Evolutionary conservation across 495 filamentous ascomycete species (phyloP).

Genomic region (Lepraria neglecta): DNA sequence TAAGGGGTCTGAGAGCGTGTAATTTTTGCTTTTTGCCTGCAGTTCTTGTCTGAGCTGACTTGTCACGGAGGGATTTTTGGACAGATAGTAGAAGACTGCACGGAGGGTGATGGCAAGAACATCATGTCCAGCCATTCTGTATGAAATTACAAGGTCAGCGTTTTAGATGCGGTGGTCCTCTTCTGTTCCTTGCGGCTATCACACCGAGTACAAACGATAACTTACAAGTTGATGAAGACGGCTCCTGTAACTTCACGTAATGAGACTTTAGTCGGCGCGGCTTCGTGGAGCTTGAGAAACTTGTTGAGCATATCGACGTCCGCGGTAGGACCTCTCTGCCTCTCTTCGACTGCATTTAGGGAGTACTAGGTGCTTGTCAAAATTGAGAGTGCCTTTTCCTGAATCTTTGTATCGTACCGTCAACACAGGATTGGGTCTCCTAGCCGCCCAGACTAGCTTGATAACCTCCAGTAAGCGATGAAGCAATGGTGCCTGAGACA

Average conservation of each 20-base stretch:
- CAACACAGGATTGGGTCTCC: too few relatives aligned
- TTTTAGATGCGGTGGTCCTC: background rate
- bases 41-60: constrained; percentile 42
- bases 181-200: too few relatives aligned
- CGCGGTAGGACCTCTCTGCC: constrained; percentile 35
- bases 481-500: too few relatives aligned
- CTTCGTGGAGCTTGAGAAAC: constrained; percentile 42
- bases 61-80: constrained; percentile 45
- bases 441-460: too few relatives aligned
- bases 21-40: constrained; percentile 41
- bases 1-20: constrained; percentile 39
- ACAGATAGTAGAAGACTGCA: constrained; percentile 58
- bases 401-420: constrained; percentile 2
- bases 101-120: constrained; percentile 49
- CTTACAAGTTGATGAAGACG: constrained; percentile 14
- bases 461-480: too few relatives aligned
- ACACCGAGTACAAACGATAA: too few relatives aligned
- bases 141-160: background rate
- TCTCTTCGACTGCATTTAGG: constrained; percentile 30
- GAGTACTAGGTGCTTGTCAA: constrained; percentile 32
- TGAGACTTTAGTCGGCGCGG: constrained; percentile 57
- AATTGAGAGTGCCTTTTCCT: constrained; percentile 7
- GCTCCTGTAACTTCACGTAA: constrained; percentile 53
- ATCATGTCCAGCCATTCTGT: constrained; percentile 15
- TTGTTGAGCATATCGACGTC: constrained; percentile 41